Conservation (phyloP, 441 rosid species). For the Populus hybrid region DNA sequence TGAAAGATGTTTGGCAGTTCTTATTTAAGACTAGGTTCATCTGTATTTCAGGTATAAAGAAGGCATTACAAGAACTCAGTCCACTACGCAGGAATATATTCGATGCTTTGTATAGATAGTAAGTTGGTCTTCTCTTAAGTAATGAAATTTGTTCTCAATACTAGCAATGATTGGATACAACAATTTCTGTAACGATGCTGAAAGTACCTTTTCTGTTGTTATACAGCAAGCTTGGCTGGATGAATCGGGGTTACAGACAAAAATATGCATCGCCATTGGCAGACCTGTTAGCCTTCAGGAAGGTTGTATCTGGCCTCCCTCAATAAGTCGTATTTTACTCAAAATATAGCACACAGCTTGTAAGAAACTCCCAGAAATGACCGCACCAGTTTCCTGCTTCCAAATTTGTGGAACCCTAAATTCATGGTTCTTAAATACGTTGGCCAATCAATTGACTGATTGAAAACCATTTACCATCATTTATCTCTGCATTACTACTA, state of each 20-base stretch:
- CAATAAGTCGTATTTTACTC: not conserved
- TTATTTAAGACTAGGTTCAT: conserved; percentile 5
- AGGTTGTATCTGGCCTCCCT: conserved; percentile 43
- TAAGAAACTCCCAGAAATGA: not conserved
- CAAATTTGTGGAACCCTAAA: not conserved
- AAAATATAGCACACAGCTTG: not conserved
- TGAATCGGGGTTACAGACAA: conserved; percentile 83
- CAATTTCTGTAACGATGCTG: not conserved
- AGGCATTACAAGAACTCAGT: conserved; percentile 70
- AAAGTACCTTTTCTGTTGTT: not conserved
- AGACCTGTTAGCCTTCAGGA: conserved; percentile 91
- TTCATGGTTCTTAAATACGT: not conserved
- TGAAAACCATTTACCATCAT: not conserved
- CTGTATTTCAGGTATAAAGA: conserved; percentile 43
- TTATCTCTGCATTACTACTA: not conserved
- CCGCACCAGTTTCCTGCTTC: not conserved
- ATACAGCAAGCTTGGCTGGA: conserved; percentile 82
- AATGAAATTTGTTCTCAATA: not conserved
- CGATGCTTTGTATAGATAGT: conserved; percentile 70
- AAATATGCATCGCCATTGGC: conserved; percentile 77
- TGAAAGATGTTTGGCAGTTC: conserved; percentile 2
- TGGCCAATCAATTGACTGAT: not conserved
- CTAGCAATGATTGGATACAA: not conserved
- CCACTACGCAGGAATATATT: conserved; percentile 65
- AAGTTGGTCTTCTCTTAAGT: conserved; percentile 23